phyloP scores from a whole-genome alignment of 768 basidiomycete species.

The Russula compacta region DNA sequence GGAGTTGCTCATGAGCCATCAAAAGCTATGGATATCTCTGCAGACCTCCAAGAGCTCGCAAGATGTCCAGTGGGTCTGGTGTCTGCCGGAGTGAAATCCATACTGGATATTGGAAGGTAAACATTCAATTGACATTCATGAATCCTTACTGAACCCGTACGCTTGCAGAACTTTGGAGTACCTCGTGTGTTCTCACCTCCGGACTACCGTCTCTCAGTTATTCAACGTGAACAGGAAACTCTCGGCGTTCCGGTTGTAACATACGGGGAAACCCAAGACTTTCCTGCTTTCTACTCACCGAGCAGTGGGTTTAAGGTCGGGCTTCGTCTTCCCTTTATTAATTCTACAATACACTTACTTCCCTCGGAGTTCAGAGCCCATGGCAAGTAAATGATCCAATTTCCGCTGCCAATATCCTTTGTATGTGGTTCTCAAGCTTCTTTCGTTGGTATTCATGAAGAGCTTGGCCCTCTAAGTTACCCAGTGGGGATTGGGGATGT shows the following conservation, averaged over 20 bases:
- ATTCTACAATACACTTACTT: not conserved
- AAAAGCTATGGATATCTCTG: slow-evolving; percentile 88
- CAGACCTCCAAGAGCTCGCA: slow-evolving; percentile 83
- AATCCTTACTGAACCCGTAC: not conserved
- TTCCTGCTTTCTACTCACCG: slow-evolving; percentile 91
- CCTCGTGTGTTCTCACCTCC: slow-evolving; percentile 38
- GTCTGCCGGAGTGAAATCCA: slow-evolving; percentile 90
- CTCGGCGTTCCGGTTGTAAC: slow-evolving; percentile 87
- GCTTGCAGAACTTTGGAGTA: slow-evolving; percentile 63
- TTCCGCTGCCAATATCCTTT: slow-evolving; percentile 64
- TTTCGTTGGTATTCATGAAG: not conserved
- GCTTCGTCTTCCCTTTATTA: not conserved
- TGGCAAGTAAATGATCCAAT: slow-evolving; percentile 60
- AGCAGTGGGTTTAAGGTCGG: slow-evolving; percentile 70
- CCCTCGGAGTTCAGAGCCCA: slow-evolving; percentile 46
- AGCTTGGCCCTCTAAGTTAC: slow-evolving; percentile 39
- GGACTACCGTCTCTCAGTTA: not conserved
- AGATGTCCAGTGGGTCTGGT: slow-evolving; percentile 87
- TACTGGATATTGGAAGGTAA: slow-evolving; percentile 82
- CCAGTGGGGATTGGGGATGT: slow-evolving; percentile 60
- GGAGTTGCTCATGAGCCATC: not conserved
- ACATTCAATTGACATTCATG: slow-evolving; percentile 5
- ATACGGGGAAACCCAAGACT: slow-evolving; percentile 66
- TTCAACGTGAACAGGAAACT: slow-evolving; percentile 60
- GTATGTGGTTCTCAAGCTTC: slow-evolving; percentile 34